Evolutionary conservation across 1,284 basidiomycete species (phyloP).

Genomic region (Tilletiaria anomala): DNA sequence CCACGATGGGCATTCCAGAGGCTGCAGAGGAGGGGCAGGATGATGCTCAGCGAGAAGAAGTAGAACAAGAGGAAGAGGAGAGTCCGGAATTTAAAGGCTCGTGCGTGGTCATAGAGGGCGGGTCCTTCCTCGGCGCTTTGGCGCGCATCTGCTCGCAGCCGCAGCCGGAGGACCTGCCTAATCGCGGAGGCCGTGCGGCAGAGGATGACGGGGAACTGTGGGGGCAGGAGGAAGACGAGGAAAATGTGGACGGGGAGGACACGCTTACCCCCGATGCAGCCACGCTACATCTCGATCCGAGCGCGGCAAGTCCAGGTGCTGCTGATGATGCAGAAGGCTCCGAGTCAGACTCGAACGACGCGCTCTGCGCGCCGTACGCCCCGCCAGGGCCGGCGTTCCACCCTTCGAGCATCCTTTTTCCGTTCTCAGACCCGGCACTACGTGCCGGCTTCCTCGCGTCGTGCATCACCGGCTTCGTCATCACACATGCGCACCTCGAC

Average conservation of each 20-base stretch:
- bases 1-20: no score
- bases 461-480: constrained; percentile 45
- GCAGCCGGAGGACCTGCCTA: background rate
- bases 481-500: constrained; percentile 69
- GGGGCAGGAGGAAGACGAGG: no score
- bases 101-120: constrained; percentile 2
- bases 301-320: no score
- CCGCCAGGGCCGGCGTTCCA: no score
- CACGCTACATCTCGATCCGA: no score
- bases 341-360: constrained; percentile 16
- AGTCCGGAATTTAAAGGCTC: background rate
- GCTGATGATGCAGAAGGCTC: no score
- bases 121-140: constrained; percentile 33
- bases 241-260: no score
- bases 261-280: no score
- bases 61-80: background rate
- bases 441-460: constrained; percentile 29
- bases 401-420: constrained; percentile 26
- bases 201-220: no score
- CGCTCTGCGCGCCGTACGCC: no score
- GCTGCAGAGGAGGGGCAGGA: no score
- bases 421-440: constrained; percentile 12
- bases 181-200: no score
- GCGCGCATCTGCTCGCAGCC: constrained; percentile 12
- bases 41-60: background rate